phyloP scores from a whole-genome alignment of 352 stramenopile species.

The Phytopythium delawarense region DNA sequence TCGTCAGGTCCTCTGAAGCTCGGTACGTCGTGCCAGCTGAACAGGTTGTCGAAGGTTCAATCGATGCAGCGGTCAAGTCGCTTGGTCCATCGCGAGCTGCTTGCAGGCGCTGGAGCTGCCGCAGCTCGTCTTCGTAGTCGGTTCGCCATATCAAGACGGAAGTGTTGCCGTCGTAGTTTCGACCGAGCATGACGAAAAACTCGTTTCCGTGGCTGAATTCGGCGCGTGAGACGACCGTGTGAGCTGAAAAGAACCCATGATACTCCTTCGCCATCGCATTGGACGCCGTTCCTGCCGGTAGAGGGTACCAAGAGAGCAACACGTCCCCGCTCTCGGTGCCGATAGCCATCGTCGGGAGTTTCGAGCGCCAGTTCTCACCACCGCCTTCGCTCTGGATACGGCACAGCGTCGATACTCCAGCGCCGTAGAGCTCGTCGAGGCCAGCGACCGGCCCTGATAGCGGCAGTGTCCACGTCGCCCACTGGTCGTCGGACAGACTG shows the following conservation, averaged over 20 bases:
- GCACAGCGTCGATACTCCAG: constrained; percentile 25
- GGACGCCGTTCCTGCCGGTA: constrained; percentile 28
- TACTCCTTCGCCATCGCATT: constrained; percentile 56
- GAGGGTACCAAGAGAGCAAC: constrained; percentile 68
- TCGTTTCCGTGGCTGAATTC: constrained; percentile 51
- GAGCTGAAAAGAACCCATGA: constrained; percentile 33
- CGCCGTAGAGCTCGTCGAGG: constrained; percentile 31
- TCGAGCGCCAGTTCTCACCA: constrained; percentile 32
- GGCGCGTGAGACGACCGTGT: constrained; percentile 37
- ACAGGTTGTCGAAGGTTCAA: background rate
- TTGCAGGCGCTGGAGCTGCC: constrained; percentile 21
- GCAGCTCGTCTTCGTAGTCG: constrained; percentile 68
- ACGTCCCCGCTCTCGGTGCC: constrained; percentile 50
- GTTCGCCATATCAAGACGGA: constrained; percentile 69
- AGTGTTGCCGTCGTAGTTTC: constrained; percentile 23
- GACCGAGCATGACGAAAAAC: constrained; percentile 48
- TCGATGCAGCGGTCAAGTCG: background rate
- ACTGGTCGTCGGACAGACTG: constrained; percentile 32
- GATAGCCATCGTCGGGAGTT: constrained; percentile 40
- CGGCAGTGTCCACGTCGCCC: constrained; percentile 46
- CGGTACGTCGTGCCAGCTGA: background rate
- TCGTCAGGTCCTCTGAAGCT: background rate
- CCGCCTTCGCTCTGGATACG: constrained; percentile 32
- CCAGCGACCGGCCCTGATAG: constrained; percentile 52
- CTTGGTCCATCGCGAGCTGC: background rate